Evolutionary conservation across 202 grass and related monocot genomes (phyloP).

Genomic region (Zoysia matrella): DNA sequence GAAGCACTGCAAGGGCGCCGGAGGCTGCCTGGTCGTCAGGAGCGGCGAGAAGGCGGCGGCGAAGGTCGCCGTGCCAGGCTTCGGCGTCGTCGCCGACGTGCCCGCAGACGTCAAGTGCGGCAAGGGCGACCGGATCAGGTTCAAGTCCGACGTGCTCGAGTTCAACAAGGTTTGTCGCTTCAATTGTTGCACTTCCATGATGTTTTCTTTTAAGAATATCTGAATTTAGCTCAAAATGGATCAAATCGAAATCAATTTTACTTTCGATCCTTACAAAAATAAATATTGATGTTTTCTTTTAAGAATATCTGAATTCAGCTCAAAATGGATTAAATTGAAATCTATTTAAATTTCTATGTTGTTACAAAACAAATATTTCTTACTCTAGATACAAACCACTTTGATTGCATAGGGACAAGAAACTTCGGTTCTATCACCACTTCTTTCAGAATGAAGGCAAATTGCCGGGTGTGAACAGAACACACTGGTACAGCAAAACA

Average conservation of each 20-base stretch:
- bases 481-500: background rate
- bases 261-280: too few species aligned
- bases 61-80: conserved; percentile 60
- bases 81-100: conserved; percentile 60
- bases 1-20: conserved; percentile 73
- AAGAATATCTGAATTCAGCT: background rate
- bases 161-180: conserved; percentile 68
- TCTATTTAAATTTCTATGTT: background rate
- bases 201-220: background rate
- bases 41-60: conserved; percentile 48
- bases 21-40: conserved; percentile 51
- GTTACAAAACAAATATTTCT: background rate
- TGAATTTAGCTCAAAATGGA: background rate
- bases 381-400: background rate
- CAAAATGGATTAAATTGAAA: background rate
- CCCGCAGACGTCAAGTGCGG: conserved; percentile 72
- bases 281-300: background rate
- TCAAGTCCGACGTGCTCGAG: conserved; percentile 74
- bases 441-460: background rate
- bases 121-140: conserved; percentile 73
- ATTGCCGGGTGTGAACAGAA: background rate
- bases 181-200: background rate
- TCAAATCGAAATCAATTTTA: background rate
- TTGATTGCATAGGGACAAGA: background rate
- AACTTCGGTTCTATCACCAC: background rate